Evolutionary conservation across 2,329 filamentous ascomycete species (phyloP).

Genomic region (Fusarium lyarnte): DNA sequence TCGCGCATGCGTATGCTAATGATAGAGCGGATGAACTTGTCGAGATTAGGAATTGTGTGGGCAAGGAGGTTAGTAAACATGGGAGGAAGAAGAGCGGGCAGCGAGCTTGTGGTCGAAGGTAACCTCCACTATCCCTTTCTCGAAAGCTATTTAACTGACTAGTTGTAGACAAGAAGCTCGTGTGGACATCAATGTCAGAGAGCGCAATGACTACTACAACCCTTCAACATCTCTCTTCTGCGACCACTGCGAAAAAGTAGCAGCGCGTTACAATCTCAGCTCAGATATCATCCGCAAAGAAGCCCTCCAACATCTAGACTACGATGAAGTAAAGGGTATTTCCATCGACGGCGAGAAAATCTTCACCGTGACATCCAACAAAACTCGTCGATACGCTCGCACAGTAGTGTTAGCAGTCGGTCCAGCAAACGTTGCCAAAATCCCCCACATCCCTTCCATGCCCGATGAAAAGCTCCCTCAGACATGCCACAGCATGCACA

Average conservation of each 20-base stretch:
- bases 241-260: constrained; percentile 68
- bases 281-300: constrained; percentile 68
- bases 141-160: background rate
- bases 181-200: constrained; percentile 70
- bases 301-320: constrained; percentile 69
- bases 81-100: constrained; percentile 69
- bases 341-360: constrained; percentile 61
- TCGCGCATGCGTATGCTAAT: constrained; percentile 73
- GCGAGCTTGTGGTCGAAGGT: constrained; percentile 55
- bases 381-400: constrained; percentile 64
- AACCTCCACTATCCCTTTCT: background rate
- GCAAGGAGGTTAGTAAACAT: constrained; percentile 84
- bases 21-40: constrained; percentile 70
- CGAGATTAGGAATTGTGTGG: constrained; percentile 79
- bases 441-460: constrained; percentile 53
- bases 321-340: constrained; percentile 57
- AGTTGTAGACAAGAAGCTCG: constrained; percentile 51
- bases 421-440: constrained; percentile 67
- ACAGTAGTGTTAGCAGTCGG: constrained; percentile 77
- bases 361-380: constrained; percentile 71
- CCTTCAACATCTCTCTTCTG: constrained; percentile 70
- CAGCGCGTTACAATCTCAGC: constrained; percentile 60
- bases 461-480: constrained; percentile 48
- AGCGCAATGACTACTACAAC: constrained; percentile 75
- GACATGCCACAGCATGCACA: constrained; percentile 72